phyloP scores from a whole-genome alignment of 805 yeast genomes.

The Yamadazyma kitorensis region DNA sequence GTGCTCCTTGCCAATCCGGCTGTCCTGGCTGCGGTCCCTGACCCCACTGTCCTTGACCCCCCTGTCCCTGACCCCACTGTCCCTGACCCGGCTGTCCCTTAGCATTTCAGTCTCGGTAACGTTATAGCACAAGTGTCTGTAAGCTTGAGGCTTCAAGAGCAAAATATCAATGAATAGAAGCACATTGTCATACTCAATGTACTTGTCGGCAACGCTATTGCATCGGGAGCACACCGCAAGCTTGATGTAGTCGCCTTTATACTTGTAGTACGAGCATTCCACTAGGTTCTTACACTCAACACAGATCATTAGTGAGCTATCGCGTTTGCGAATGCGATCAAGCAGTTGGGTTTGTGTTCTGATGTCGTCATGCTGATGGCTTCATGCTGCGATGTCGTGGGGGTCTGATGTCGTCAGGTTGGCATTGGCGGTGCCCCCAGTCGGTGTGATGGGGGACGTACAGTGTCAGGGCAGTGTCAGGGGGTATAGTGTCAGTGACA shows the following conservation, averaged over 20 bases:
- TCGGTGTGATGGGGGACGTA: too few relatives aligned
- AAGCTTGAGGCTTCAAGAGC: conserved; percentile 82
- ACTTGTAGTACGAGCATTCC: conserved; percentile 62
- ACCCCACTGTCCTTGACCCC: conserved; percentile 17
- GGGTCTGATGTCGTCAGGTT: too few relatives aligned
- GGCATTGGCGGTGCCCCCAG: too few relatives aligned
- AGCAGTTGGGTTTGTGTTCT: too few relatives aligned
- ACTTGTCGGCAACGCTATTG: conserved; percentile 76
- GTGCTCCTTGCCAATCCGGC: conserved; percentile 17
- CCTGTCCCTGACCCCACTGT: conserved; percentile 7
- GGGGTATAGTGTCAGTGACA: too few relatives aligned
- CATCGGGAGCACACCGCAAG: conserved; percentile 76
- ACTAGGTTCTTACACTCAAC: conserved; percentile 74
- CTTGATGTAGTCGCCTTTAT: conserved; percentile 75
- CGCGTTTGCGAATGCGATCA: too few relatives aligned
- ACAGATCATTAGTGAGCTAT: conserved; percentile 78
- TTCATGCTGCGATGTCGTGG: too few relatives aligned
- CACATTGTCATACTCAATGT: conserved; percentile 86
- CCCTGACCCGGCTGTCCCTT: conserved; percentile 14
- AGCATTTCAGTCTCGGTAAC: conserved; percentile 34
- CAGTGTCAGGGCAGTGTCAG: too few relatives aligned
- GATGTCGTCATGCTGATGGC: too few relatives aligned
- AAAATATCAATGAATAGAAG: conserved; percentile 79
- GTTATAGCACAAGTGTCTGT: conserved; percentile 83
- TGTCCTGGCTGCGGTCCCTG: conserved; percentile 8